Conservation (phyloP, 108 stramenopile species). For the Conticribra guillardii region DNA sequence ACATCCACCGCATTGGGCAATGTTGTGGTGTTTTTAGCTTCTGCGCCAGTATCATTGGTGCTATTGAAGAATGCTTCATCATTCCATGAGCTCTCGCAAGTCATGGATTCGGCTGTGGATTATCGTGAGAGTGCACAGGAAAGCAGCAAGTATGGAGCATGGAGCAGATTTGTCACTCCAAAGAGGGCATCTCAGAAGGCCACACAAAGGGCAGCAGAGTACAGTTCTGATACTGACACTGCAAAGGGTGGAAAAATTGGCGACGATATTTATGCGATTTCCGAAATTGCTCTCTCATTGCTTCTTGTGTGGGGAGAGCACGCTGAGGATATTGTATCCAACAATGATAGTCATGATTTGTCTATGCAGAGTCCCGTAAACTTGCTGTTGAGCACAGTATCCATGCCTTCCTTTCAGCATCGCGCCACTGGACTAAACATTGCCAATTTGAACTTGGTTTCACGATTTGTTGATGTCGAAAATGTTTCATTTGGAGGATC, state of each 20-base stretch:
- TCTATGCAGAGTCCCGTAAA: constrained; percentile 19
- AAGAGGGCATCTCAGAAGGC: constrained; percentile 41
- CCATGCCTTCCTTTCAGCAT: constrained; percentile 9
- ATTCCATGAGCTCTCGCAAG: constrained; percentile 15
- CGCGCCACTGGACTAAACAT: constrained; percentile 7
- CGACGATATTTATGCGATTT: constrained; percentile 8
- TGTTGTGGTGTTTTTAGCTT: constrained; percentile 36
- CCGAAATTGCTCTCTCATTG: constrained; percentile 28
- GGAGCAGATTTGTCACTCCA: constrained; percentile 46
- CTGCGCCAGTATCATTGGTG: constrained; percentile 19
- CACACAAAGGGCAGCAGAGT: constrained; percentile 5
- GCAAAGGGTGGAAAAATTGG: constrained; percentile 5
- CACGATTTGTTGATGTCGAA: constrained; percentile 21
- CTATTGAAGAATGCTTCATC: constrained; percentile 27
- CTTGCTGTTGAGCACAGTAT: constrained; percentile 37
- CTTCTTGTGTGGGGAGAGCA: constrained; percentile 39
- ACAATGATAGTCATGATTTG: constrained; percentile 12
- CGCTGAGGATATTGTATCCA: constrained; percentile 25
- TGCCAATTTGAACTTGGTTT: constrained; percentile 45
- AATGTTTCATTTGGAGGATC: not conserved
- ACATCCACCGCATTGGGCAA: constrained; percentile 45
- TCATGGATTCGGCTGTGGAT: constrained; percentile 25
- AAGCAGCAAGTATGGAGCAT: constrained; percentile 30
- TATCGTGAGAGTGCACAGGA: constrained; percentile 9
- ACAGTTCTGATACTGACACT: not conserved